A percentile compares a stretch with the other conserved stretches of the same genome.
Evolutionary conservation across 73 alveolate species (phyloP).

Genomic region (Paramecium caudatum): DNA sequence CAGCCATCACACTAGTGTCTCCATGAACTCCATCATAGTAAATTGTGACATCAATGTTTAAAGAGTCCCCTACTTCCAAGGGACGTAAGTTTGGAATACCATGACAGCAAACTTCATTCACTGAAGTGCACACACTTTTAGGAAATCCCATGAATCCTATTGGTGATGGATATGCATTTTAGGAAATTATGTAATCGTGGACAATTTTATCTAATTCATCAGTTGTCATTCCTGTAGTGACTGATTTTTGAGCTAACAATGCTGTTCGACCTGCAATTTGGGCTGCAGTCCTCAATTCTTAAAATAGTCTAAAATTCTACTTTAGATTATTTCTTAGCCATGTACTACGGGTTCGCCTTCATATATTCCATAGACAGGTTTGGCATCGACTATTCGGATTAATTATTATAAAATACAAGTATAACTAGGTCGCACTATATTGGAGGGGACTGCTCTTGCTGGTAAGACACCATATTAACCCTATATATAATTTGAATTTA

Average conservation of each 20-base stretch:
- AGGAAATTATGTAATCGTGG: slow-evolving; percentile 87
- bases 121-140: slow-evolving; percentile 93
- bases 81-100: slow-evolving; percentile 94
- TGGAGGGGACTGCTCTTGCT: slow-evolving; percentile 43
- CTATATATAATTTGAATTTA: neutral
- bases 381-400: slow-evolving; percentile 1
- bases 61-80: slow-evolving; percentile 90
- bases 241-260: slow-evolving; percentile 84
- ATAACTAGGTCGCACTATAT: slow-evolving; percentile 64
- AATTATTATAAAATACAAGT: slow-evolving; percentile 29
- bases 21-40: slow-evolving; percentile 93
- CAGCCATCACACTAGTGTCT: slow-evolving; percentile 91
- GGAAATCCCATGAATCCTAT: slow-evolving; percentile 95
- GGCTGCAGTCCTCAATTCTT: slow-evolving; percentile 86
- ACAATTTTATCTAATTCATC: slow-evolving; percentile 94
- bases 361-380: slow-evolving; percentile 68
- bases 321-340: slow-evolving; percentile 64
- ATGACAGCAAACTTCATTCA: slow-evolving; percentile 95
- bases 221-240: slow-evolving; percentile 89
- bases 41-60: slow-evolving; percentile 92
- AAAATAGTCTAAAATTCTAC: neutral
- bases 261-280: slow-evolving; percentile 90
- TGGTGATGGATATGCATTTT: slow-evolving; percentile 95
- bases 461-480: slow-evolving; percentile 75
- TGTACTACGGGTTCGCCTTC: slow-evolving; percentile 73